A percentile compares a stretch with the other conserved stretches of the same genome.
Conservation (phyloP, 2,329 filamentous ascomycete species). For the Penicillium nordicum region DNA sequence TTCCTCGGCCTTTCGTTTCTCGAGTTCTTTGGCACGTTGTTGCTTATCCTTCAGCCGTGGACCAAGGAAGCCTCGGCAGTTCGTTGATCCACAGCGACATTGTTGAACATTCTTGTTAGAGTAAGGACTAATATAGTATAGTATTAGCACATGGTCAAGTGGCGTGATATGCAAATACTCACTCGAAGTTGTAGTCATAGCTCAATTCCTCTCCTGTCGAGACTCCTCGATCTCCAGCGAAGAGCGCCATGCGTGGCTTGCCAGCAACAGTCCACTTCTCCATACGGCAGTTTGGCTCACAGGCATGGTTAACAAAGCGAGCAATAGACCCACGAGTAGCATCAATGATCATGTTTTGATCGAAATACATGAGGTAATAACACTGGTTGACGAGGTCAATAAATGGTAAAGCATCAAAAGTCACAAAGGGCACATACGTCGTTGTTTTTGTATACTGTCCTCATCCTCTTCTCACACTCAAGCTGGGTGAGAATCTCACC, state of each 20-base stretch:
- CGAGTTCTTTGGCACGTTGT: constrained; percentile 31
- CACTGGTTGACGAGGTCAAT: constrained; percentile 55
- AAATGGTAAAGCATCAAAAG: not conserved
- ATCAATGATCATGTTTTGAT: constrained; percentile 98
- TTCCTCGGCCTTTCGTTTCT: constrained; percentile 24
- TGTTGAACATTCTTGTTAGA: constrained; percentile 61
- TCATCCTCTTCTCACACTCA: constrained; percentile 92
- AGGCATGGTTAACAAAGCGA: constrained; percentile 97
- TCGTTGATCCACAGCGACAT: constrained; percentile 60
- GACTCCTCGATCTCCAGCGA: constrained; percentile 84
- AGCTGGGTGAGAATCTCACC: constrained; percentile 95
- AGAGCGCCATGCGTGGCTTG: constrained; percentile 92
- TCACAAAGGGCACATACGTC: constrained; percentile 57
- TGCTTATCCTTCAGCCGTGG: constrained; percentile 52
- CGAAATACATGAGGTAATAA: constrained; percentile 98
- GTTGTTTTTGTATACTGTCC: constrained; percentile 87
- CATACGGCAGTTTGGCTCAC: constrained; percentile 94
- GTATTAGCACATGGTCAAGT: constrained; percentile 10
- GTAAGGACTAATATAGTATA: constrained; percentile 50
- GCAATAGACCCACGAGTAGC: constrained; percentile 94
- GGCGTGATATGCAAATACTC: constrained; percentile 25
- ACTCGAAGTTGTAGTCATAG: constrained; percentile 82
- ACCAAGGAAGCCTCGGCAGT: constrained; percentile 61
- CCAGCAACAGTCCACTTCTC: constrained; percentile 95
- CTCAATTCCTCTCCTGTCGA: constrained; percentile 94